Percentiles rank a stretch among this genome's conserved stretches.
phyloP scores from a whole-genome alignment of 179 eudicot species.

The Carnegiea gigantea region DNA sequence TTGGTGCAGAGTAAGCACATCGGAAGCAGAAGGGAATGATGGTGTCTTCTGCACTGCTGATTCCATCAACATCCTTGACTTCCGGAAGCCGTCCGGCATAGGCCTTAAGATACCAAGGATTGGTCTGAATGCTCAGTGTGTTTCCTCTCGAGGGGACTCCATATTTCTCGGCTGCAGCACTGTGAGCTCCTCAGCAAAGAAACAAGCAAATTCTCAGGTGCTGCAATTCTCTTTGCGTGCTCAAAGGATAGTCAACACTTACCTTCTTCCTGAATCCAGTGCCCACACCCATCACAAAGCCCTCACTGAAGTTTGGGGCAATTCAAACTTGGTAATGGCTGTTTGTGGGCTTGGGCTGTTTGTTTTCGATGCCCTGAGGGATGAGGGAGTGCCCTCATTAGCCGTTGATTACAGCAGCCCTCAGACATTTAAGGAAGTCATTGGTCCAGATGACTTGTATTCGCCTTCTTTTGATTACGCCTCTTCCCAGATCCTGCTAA shows the following conservation, averaged over 20 bases:
- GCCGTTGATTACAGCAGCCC: slow-evolving; percentile 30
- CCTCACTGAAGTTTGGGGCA: slow-evolving; percentile 87
- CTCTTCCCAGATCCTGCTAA: slow-evolving; percentile 62
- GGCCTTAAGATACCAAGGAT: slow-evolving; percentile 71
- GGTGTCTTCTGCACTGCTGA: slow-evolving; percentile 89
- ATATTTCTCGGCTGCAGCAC: slow-evolving; percentile 66
- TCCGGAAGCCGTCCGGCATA: slow-evolving; percentile 79
- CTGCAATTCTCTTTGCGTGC: slow-evolving; percentile 73
- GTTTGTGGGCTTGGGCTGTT: slow-evolving; percentile 68
- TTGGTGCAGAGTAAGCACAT: slow-evolving; percentile 72
- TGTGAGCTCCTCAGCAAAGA: slow-evolving; percentile 42
- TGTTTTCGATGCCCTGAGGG: slow-evolving; percentile 56
- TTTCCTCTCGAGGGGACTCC: slow-evolving; percentile 70
- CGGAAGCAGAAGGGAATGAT: slow-evolving; percentile 91
- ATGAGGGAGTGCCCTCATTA: slow-evolving; percentile 44
- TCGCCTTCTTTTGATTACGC: slow-evolving; percentile 75
- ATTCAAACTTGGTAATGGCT: slow-evolving; percentile 72
- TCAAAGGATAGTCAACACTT: slow-evolving; percentile 60
- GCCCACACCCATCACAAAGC: slow-evolving; percentile 50
- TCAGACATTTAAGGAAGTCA: slow-evolving; percentile 48
- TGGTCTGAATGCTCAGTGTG: slow-evolving; percentile 47
- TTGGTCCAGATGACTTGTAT: slow-evolving; percentile 84
- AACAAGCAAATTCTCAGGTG: slow-evolving; percentile 55
- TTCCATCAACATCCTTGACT: slow-evolving; percentile 69
- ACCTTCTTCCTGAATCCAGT: slow-evolving; percentile 59